Conservation (phyloP, 805 yeast species). For the Ascoidea rubescens region DNA sequence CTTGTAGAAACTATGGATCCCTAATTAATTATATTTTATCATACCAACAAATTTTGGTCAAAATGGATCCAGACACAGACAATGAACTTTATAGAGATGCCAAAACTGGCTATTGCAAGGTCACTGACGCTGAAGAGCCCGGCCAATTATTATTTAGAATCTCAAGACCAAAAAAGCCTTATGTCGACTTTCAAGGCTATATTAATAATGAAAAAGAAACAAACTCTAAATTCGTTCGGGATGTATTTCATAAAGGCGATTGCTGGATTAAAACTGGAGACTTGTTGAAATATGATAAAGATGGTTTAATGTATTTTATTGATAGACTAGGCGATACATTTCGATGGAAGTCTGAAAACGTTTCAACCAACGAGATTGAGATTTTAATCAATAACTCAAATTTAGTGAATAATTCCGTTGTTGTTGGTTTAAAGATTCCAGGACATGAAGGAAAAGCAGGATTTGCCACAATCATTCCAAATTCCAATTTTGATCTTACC, state of each 20-base stretch:
- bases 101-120: conserved; percentile 43
- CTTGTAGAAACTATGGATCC: conserved; percentile 70
- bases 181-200: conserved; percentile 79
- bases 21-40: conserved; percentile 37
- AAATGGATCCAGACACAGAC: conserved; percentile 50
- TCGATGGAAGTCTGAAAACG: conserved; percentile 95
- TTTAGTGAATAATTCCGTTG: conserved; percentile 52
- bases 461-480: conserved; percentile 59
- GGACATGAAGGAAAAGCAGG: conserved; percentile 94
- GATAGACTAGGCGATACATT: conserved; percentile 93
- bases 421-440: conserved; percentile 77
- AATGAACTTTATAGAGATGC: conserved; percentile 52
- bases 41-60: conserved; percentile 45
- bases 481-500: conserved; percentile 19
- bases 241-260: conserved; percentile 77
- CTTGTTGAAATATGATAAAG: conserved; percentile 51
- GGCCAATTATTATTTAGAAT: conserved; percentile 82
- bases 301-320: conserved; percentile 66
- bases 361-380: conserved; percentile 87
- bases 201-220: conserved; percentile 71
- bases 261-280: conserved; percentile 90
- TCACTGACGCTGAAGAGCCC: conserved; percentile 47
- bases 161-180: conserved; percentile 46
- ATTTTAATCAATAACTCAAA: conserved; percentile 37
- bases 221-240: conserved; percentile 52